Evolutionary conservation across 192 early-diverging fungal species (phyloP), one percentile per base, ranked within the genome.

Genomic region (Mortierella alpina): DNA sequence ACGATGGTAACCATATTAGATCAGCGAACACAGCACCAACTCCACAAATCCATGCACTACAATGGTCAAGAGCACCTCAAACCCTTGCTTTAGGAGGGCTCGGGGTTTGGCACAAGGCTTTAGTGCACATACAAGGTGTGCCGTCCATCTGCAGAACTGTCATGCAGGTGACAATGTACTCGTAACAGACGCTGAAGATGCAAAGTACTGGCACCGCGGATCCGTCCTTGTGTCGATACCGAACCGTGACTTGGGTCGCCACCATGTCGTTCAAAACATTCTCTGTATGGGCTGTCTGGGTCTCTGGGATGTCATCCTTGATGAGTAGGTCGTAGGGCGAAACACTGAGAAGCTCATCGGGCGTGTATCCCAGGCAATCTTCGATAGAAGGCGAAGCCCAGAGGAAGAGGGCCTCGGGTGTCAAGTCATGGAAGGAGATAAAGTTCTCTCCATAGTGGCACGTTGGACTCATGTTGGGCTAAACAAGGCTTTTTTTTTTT

Each of bases 361-460:
- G 75, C 0, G 62, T 63, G 47, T 70, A 87, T 2, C 86, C 86
- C 17, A 87, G 75, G 17, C 77, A 63, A 18, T 87, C 84, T 9
- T 54, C 31, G 10, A 85, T 60, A 13, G 71, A 76, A 2, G 67
- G 59, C 1, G 84, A 84, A 7, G 55, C 56, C 66, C 82, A 87
- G 20, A 82, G 45, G 53, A 74, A 68, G 10, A 17, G 63, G 1
- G 45, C 70, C 8, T 70, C 58, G 1, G 78, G 68, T 0, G 77
- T 78, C 41, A 82, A 66, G 60, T 87, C 86, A 54, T 84, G 84
- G 59, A 86, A 82, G 20, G 70, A 63, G 20, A 84, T 82, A 51
- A 61, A 86, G 68, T 67, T 84, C 20, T 72, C 22, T 10, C n/a
- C 65, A 5, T 56, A n/a, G 50, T 31, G 31, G 31, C 31, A 31